Percentiles rank a stretch among this genome's conserved stretches.
Evolutionary conservation across 352 stramenopile species (phyloP).

Genomic region (Thalassiosira hispida): DNA sequence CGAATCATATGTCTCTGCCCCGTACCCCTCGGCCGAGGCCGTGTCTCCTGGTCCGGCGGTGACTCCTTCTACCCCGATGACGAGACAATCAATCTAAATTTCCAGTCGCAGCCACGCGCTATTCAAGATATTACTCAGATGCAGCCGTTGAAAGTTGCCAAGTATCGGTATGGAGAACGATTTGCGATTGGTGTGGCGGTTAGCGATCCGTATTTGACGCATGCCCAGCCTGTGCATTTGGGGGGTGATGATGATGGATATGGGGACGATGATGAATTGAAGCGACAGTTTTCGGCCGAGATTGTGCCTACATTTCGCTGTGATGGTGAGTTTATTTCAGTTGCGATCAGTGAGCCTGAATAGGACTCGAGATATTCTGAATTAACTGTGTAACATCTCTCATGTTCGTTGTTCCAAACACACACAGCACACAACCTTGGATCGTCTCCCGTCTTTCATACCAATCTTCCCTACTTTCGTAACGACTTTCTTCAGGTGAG

Average conservation of each 20-base stretch:
- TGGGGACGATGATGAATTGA: not conserved
- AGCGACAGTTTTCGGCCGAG: conserved; percentile 17
- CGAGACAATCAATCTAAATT: conserved; percentile 14
- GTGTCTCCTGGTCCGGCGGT: conserved; percentile 32
- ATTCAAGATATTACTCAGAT: conserved; percentile 11
- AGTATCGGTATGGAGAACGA: conserved; percentile 45
- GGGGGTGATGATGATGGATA: not conserved
- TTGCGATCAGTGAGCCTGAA: not conserved
- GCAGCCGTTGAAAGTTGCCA: conserved; percentile 13
- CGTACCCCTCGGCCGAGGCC: conserved; percentile 27
- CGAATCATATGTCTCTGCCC: conserved; percentile 47
- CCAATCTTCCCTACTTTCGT: conserved; percentile 40
- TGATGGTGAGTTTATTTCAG: conserved; percentile 18
- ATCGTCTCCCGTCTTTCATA: conserved; percentile 26
- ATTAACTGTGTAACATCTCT: no score
- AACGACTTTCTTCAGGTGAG: conserved; percentile 25
- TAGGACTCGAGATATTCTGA: no score
- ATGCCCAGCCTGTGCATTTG: conserved; percentile 31
- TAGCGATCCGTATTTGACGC: conserved; percentile 44
- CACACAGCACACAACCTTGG: conserved; percentile 27
- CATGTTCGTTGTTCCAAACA: not conserved
- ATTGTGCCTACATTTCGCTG: conserved; percentile 33
- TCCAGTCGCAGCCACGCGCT: not conserved
- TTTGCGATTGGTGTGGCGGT: conserved; percentile 39
- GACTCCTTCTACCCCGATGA: conserved; percentile 15